Conservation (phyloP, 1,139 yeast species). For the Geotrichum klebahnii region DNA sequence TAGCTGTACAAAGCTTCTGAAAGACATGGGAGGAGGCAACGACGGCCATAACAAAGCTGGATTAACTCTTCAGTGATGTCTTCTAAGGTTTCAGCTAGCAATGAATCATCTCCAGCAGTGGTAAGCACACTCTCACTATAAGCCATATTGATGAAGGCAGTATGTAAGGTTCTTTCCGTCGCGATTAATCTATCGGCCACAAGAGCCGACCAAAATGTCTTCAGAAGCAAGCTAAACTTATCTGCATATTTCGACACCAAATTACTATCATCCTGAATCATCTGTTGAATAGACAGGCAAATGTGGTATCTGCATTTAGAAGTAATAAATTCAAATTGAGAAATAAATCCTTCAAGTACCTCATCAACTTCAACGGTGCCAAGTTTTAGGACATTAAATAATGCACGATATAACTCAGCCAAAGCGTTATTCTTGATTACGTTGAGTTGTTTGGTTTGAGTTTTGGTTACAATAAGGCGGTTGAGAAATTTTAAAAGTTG, state of each 20-base stretch:
- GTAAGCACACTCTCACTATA: conserved; percentile 37
- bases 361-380: conserved; percentile 1
- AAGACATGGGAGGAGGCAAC: conserved; percentile 63
- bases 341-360: conserved; percentile 12
- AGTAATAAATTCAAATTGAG: conserved; percentile 22
- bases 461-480: conserved; percentile 13
- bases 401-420: conserved; percentile 12
- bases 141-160: conserved; percentile 49
- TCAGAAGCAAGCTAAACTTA: conserved; percentile 1
- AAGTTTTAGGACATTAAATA: neutral
- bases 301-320: conserved; percentile 23
- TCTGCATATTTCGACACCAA: neutral
- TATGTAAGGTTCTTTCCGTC: conserved; percentile 62
- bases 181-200: conserved; percentile 60
- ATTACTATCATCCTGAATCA: conserved; percentile 4
- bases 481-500: conserved; percentile 9
- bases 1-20: conserved; percentile 45
- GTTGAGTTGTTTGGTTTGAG: conserved; percentile 12
- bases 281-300: conserved; percentile 12
- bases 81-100: conserved; percentile 26
- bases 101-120: conserved; percentile 26
- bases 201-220: conserved; percentile 53
- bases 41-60: conserved; percentile 53
- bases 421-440: conserved; percentile 16
- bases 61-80: conserved; percentile 36